Conservation (phyloP, 2,329 filamentous ascomycete genomes). For the Basipetospora sp. region DNA sequence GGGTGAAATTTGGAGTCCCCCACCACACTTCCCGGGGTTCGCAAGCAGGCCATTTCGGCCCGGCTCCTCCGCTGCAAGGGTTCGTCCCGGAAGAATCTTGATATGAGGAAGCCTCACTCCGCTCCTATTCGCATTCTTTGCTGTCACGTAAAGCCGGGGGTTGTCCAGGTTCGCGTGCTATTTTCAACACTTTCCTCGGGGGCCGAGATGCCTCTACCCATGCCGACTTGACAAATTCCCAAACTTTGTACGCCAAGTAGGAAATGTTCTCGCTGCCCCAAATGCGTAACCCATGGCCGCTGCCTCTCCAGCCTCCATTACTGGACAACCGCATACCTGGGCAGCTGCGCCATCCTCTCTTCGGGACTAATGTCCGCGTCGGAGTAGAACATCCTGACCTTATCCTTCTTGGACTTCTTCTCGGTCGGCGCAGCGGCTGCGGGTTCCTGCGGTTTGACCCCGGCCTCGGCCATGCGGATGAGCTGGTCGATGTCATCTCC, state of each 20-base stretch:
- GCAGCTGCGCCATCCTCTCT: constrained; percentile 70
- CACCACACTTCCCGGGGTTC: constrained; percentile 4
- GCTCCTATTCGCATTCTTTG: too few species aligned
- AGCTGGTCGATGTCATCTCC: constrained; percentile 51
- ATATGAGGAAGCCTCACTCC: too few species aligned
- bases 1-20: not conserved
- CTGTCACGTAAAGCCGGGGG: too few species aligned
- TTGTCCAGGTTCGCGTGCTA: too few species aligned
- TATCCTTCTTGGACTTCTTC: constrained; percentile 54
- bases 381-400: constrained; percentile 63
- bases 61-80: constrained; percentile 1
- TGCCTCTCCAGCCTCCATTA: not conserved
- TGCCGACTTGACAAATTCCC: too few species aligned
- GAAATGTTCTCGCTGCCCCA: too few species aligned
- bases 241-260: too few species aligned
- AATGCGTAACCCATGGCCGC: too few species aligned
- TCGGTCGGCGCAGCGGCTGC: constrained; percentile 30
- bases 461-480: constrained; percentile 49
- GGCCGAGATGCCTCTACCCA: too few species aligned
- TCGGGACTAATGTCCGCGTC: constrained; percentile 71
- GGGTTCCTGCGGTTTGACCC: constrained; percentile 35
- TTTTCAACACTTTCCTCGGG: too few species aligned
- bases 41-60: not conserved
- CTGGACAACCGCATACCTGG: constrained; percentile 57
- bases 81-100: not conserved